Conservation (phyloP, 352 stramenopile genomes). For the Phytophthora kernoviae region DNA sequence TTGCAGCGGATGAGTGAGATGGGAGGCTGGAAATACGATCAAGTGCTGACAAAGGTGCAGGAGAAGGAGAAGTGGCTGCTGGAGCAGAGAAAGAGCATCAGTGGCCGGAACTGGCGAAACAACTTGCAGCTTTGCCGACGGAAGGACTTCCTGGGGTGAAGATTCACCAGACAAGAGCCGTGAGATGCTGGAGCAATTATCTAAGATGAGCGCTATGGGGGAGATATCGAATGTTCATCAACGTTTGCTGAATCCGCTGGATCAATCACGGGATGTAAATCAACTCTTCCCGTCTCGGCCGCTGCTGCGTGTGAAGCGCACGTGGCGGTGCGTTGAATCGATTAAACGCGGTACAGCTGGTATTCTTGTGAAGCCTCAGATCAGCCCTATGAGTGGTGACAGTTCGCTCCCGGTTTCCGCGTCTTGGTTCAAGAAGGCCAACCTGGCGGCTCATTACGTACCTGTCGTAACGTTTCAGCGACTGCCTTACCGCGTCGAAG, state of each 20-base stretch:
- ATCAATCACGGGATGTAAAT: conserved; percentile 59
- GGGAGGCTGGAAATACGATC: conserved; percentile 77
- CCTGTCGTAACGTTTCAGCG: conserved; percentile 76
- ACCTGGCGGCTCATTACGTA: conserved; percentile 75
- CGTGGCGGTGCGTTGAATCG: conserved; percentile 86
- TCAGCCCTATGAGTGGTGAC: conserved; percentile 90
- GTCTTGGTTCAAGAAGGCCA: conserved; percentile 90
- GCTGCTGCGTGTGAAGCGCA: conserved; percentile 79
- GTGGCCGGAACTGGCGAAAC: conserved; percentile 59
- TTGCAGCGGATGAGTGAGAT: conserved; percentile 71
- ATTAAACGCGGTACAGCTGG: conserved; percentile 74
- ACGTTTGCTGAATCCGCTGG: conserved; percentile 63
- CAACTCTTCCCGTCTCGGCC: conserved; percentile 67
- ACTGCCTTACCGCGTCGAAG: conserved; percentile 42
- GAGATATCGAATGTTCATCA: conserved; percentile 61
- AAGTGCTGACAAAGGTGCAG: conserved; percentile 51
- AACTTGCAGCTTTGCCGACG: conserved; percentile 36
- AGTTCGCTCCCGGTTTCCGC: conserved; percentile 77
- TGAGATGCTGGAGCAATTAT: conserved; percentile 30
- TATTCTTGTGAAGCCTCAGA: conserved; percentile 91
- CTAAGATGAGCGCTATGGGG: conserved; percentile 47
- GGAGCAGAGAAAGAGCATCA: conserved; percentile 60
- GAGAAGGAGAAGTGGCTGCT: conserved; percentile 67
- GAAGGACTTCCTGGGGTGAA: conserved; percentile 12
- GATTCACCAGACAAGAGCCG: conserved; percentile 16